phyloP scores from a whole-genome alignment of 2,329 filamentous ascomycete genomes.

The Nemania bipapillata region DNA sequence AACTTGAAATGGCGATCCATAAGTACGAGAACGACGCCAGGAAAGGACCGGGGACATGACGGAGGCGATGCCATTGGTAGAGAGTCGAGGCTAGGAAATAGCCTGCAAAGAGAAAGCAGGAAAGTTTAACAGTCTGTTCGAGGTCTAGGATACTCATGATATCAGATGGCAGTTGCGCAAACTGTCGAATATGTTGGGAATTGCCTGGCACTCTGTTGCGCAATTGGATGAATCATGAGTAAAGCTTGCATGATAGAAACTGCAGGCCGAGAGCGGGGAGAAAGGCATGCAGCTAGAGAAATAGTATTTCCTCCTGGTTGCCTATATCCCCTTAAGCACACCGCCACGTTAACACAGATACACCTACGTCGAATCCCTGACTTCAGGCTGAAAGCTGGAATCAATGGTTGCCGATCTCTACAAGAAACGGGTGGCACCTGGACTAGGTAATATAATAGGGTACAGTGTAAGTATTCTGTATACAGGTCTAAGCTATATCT shows the following conservation, averaged over 20 bases:
- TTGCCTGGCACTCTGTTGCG: neutral
- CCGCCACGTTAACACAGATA: neutral
- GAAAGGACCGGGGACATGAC: slow-evolving; percentile 40
- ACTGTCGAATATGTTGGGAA: neutral
- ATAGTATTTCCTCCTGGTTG: neutral
- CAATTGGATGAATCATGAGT: neutral
- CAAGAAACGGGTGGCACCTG: no score
- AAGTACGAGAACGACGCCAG: slow-evolving; percentile 51
- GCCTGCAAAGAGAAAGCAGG: slow-evolving; percentile 10
- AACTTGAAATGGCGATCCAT: slow-evolving; percentile 46
- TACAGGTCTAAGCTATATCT: no score
- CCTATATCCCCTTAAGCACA: neutral
- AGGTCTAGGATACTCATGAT: slow-evolving; percentile 25
- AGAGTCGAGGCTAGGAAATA: slow-evolving; percentile 41
- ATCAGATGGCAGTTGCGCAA: neutral
- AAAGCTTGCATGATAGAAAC: no score
- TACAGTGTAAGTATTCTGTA: no score
- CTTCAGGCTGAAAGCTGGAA: neutral
- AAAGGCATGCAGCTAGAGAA: neutral
- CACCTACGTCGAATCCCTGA: neutral
- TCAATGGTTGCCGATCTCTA: neutral
- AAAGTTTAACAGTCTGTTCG: neutral
- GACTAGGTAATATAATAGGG: no score
- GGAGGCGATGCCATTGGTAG: slow-evolving; percentile 41
- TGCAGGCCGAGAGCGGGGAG: neutral